phyloP scores from a whole-genome alignment of 805 yeast genomes.

The Yarrowia sp. region DNA sequence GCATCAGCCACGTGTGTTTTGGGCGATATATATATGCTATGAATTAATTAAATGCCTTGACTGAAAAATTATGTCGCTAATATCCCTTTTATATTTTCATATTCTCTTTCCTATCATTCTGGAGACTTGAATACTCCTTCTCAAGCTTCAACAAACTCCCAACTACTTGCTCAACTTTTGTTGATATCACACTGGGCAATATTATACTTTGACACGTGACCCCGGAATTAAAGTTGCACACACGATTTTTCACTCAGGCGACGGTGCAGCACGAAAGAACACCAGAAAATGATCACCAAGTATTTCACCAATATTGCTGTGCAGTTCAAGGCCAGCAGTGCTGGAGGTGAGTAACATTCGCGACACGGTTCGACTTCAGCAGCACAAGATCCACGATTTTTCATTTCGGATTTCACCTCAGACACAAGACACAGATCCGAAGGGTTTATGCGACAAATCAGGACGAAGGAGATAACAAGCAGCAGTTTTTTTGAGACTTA shows the following conservation, averaged over 20 bases:
- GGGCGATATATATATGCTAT: too few species aligned
- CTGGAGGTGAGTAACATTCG: slow-evolving; percentile 48
- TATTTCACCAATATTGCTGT: slow-evolving; percentile 77
- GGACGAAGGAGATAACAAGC: not conserved
- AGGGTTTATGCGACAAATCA: too few species aligned
- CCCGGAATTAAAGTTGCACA: not conserved
- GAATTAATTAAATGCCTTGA: too few species aligned
- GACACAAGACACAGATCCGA: not conserved
- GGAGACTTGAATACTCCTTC: too few species aligned
- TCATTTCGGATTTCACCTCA: not conserved
- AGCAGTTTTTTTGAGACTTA: too few species aligned
- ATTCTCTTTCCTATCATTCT: too few species aligned
- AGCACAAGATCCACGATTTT: too few species aligned
- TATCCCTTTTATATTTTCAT: too few species aligned
- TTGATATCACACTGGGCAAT: not conserved
- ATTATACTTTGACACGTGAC: slow-evolving; percentile 4
- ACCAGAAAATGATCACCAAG: slow-evolving; percentile 72
- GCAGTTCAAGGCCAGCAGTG: slow-evolving; percentile 72
- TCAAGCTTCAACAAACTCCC: not conserved
- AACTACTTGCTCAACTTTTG: not conserved
- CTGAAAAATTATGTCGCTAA: too few species aligned
- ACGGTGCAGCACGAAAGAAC: slow-evolving; percentile 10
- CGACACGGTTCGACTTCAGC: too few species aligned
- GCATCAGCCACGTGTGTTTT: too few species aligned
- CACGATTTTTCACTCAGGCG: slow-evolving; percentile 21